Percentiles rank a stretch among this genome's conserved stretches.
These are phyloP conservation scores for Centaurea solstitialis DNA, from an alignment of 129 eudicot species.

Conservation along the genomic window DNA sequence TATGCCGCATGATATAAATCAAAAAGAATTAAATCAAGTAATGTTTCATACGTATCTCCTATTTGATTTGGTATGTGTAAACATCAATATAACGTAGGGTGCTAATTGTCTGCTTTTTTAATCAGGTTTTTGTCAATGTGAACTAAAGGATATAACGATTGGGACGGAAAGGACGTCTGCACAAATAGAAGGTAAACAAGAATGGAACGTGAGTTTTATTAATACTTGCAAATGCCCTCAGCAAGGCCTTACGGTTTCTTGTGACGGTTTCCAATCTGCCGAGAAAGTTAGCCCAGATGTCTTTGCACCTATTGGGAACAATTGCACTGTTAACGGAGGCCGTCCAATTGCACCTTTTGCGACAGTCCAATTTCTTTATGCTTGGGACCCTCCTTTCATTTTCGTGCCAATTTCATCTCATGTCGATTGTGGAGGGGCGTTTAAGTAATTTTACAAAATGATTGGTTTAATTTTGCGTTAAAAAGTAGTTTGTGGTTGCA, in stretches of 20 bases:
- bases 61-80: not conserved
- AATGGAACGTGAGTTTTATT: constrained; percentile 38
- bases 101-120: not conserved
- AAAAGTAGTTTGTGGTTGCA: constrained; percentile 8
- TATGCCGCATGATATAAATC: not conserved
- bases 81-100: not conserved
- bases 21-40: not conserved
- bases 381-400: constrained; percentile 44
- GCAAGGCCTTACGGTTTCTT: constrained; percentile 24
- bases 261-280: constrained; percentile 33
- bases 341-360: constrained; percentile 30
- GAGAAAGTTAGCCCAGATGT: constrained; percentile 34
- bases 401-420: constrained; percentile 37
- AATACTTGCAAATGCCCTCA: constrained; percentile 39
- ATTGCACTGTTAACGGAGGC: constrained; percentile 33
- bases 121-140: constrained; percentile 31
- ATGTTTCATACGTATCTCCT: not conserved
- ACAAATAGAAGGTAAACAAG: constrained; percentile 34
- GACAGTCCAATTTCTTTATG: constrained; percentile 32
- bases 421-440: constrained; percentile 19
- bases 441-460: not conserved
- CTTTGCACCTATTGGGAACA: constrained; percentile 21
- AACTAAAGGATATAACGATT: constrained; percentile 29
- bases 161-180: constrained; percentile 30
- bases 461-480: not conserved